Base-by-base conservation (phyloP, 306 rosid species). In the Lithocarpus polystachyus region DNA sequence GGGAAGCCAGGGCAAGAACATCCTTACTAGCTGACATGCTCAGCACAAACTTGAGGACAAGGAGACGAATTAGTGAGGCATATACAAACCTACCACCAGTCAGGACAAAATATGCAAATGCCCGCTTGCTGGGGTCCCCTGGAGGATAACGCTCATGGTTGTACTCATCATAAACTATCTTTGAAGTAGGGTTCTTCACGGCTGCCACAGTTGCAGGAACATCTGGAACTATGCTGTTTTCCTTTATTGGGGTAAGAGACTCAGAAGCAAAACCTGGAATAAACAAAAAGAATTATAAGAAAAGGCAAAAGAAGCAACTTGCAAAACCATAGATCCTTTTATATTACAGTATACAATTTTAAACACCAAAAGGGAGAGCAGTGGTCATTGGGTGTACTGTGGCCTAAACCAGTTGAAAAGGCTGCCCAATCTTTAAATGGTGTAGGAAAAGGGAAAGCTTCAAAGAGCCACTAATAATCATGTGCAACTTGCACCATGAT, bases 11-110 rank as follows among this genome's bases (percentile, higher is more conserved):
- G 15, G 97, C 96, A 74, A 92, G 97, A 82, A 92, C 97, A 82
- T 92, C 97, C 90, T 92, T 92, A 69, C 96, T 92, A 56, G 97
- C 96, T 26, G 96, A 90, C 97, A 92, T 92, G 84, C 94, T 89
- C 67, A 93, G 89, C 72, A 93, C 92, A 87, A 93, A 88, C 86
- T 93, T 90, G 78, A 93, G 96, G 83, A 93, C 18, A 48, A 93
- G 94, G 54, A 93, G 92, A 77, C 97, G 96, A 61, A 93, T 37
- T 73, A 90, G 18, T 26, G 97, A 93, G 40, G 97, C 97, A 75
- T 93, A 93, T 22, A 76, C 90, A 83, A 93, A 93, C 75, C 97
- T 86, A 29, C 97, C 97, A 45, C 96, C 94, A 4, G 96, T 84
- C 61, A 93, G 87, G 78, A 89, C 96, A 82, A 93, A 90, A 85